Base-by-base conservation (phyloP, 2,329 filamentous ascomycete species). In the Diaporthe vaccinii region DNA sequence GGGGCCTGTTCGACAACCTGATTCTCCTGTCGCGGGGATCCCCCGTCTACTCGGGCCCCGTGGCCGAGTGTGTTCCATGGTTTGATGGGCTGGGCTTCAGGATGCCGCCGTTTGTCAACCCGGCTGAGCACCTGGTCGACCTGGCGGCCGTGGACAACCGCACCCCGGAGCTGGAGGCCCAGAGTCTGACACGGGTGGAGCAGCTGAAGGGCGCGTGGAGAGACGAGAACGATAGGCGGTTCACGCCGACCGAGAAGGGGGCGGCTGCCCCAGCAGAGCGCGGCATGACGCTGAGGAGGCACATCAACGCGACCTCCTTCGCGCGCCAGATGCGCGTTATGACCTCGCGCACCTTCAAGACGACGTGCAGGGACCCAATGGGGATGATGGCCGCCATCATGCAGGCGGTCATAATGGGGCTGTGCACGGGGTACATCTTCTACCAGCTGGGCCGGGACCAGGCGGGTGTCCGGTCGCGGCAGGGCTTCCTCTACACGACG, bases 41-140 rank as follows among this genome's bases (percentile, higher is more conserved):
- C 46, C 90, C 92, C 0, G 89, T 95, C 0, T 96, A 93, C 79
- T 92, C 91, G 31, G 94, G 93, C 0, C 84, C 86, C 0, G 87
- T 89, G 36, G 82, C 85, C 4, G 87, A 88, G 3, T 93, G 91
- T 67, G 81, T 94, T 5, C 83, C 89, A 0, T 93, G 94, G 86
- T 95, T 96, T 78, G 87, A 88, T 14, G 79, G 82, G 3, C 84
- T 89, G 15, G 93, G 92, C 0, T 89, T 92, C 77, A 84, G 89
- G 17, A 84, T 95, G 59, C 93, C 93, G 0, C 85, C 91, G 0
- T 95, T 95, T 78, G 93, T 94, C 61, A 96, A 96, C 78, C 94
- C 94, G 0, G 94, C 94, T 2, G 94, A 96, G 78, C 93, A 92
- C 80, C 82, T 95, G 68, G 93, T 96, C 73, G 94, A 96, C 78